Conservation (phyloP, 441 rosid species). For the Populus hybrid region DNA sequence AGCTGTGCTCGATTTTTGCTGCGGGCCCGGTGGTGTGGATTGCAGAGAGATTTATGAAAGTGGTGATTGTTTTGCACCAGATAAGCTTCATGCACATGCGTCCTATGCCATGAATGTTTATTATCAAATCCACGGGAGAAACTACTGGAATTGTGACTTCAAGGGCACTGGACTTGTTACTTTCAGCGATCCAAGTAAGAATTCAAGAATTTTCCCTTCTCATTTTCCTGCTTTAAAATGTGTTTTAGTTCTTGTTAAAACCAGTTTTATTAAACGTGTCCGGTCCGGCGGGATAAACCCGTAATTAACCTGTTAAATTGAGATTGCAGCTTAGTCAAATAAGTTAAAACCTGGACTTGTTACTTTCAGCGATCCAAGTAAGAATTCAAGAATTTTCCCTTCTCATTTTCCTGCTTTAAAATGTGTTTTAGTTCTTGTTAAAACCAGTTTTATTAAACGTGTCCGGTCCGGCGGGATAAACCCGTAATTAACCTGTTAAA, state of each 20-base stretch:
- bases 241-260: slow-evolving; percentile 48
- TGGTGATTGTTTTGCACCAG: slow-evolving; percentile 49
- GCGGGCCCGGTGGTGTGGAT: slow-evolving; percentile 70
- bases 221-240: slow-evolving; percentile 20
- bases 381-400: too few species aligned
- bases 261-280: too few species aligned
- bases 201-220: not conserved
- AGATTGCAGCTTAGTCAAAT: too few species aligned
- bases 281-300: too few species aligned
- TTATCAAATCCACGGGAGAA: slow-evolving; percentile 71
- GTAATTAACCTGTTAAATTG: too few species aligned
- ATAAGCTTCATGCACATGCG: slow-evolving; percentile 61
- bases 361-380: too few species aligned
- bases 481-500: too few species aligned
- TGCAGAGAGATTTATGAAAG: slow-evolving; percentile 52
- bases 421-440: too few species aligned
- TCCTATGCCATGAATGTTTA: slow-evolving; percentile 70
- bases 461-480: too few species aligned
- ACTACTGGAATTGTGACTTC: slow-evolving; percentile 78
- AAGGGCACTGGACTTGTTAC: slow-evolving; percentile 65
- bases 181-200: slow-evolving; percentile 69
- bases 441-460: too few species aligned
- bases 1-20: slow-evolving; percentile 55
- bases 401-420: too few species aligned
- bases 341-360: too few species aligned